phyloP scores from a whole-genome alignment of 768 basidiomycete species.

The Nidularia sp. region DNA sequence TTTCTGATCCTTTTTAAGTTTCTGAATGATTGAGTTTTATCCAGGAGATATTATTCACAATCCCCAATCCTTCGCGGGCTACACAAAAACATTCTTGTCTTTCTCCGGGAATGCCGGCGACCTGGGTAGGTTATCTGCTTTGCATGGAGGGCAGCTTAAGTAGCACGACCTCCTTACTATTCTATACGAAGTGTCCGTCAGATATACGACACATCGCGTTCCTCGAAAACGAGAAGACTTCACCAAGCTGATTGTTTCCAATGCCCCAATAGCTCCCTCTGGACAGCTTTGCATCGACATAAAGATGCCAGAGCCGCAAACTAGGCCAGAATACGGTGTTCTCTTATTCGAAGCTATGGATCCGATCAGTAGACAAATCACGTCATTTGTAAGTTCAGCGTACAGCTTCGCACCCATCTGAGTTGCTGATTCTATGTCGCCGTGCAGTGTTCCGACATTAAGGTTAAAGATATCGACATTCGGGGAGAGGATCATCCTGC shows the following conservation, averaged over 20 bases:
- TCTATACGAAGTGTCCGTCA: slow-evolving; percentile 1
- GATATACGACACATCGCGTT: slow-evolving; percentile 2
- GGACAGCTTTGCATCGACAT: slow-evolving; percentile 5
- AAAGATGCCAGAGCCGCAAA: slow-evolving; percentile 1
- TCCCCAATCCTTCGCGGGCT: slow-evolving; percentile 3
- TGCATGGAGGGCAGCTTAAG: neutral
- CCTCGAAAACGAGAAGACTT: slow-evolving; percentile 3
- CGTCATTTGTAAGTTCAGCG: neutral
- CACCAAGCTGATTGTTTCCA: neutral
- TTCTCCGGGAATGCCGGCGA: slow-evolving; percentile 7
- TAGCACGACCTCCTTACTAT: neutral
- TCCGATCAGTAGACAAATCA: neutral
- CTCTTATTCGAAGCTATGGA: slow-evolving; percentile 3
- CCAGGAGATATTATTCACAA: slow-evolving; percentile 5
- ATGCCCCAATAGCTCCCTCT: slow-evolving; percentile 1
- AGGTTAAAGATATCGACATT: neutral
- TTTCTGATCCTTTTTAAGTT: neutral
- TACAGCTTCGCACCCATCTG: neutral
- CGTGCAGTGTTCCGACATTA: neutral
- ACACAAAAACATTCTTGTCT: slow-evolving; percentile 4
- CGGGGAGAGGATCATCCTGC: slow-evolving; percentile 3
- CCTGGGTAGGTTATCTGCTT: neutral
- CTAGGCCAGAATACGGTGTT: slow-evolving; percentile 2
- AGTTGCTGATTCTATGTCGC: neutral
- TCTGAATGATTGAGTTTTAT: neutral